A percentile compares a stretch with the other conserved stretches of the same genome.
These are phyloP conservation scores for Carex arenaria DNA, from an alignment of 202 grass and related monocot species.

Conservation along the genomic window DNA sequence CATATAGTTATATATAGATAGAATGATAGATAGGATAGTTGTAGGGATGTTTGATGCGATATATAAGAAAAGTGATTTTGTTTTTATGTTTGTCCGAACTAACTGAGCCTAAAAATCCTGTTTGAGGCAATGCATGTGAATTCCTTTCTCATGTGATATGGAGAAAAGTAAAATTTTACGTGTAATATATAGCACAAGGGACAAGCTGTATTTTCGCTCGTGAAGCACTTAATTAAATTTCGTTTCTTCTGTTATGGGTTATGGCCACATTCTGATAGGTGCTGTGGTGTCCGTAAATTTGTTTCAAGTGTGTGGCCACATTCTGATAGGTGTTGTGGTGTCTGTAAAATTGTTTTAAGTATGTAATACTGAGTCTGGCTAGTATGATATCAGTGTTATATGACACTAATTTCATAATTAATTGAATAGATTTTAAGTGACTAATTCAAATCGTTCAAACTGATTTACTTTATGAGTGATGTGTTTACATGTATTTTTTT, in stretches of 20 bases:
- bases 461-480: too few species aligned
- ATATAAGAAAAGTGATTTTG: neutral
- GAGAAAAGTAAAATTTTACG: neutral
- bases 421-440: too few species aligned
- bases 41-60: neutral
- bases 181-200: neutral
- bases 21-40: neutral
- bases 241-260: neutral
- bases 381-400: too few species aligned
- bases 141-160: neutral
- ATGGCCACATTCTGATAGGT: neutral
- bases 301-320: too few species aligned
- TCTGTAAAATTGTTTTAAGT: too few species aligned
- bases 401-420: too few species aligned
- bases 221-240: neutral
- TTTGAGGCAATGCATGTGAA: neutral
- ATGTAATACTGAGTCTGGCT: too few species aligned
- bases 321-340: too few species aligned
- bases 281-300: neutral
- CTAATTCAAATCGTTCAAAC: too few species aligned
- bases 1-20: conserved; percentile 3
- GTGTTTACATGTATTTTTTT: too few species aligned
- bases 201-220: neutral
- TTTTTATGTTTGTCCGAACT: neutral
- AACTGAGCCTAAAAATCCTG: neutral